Evolutionary conservation across 2,329 filamentous ascomycete genomes (phyloP), one percentile per base, ranked within the genome.

Genomic region (Hymenoscyphus infarciens): DNA sequence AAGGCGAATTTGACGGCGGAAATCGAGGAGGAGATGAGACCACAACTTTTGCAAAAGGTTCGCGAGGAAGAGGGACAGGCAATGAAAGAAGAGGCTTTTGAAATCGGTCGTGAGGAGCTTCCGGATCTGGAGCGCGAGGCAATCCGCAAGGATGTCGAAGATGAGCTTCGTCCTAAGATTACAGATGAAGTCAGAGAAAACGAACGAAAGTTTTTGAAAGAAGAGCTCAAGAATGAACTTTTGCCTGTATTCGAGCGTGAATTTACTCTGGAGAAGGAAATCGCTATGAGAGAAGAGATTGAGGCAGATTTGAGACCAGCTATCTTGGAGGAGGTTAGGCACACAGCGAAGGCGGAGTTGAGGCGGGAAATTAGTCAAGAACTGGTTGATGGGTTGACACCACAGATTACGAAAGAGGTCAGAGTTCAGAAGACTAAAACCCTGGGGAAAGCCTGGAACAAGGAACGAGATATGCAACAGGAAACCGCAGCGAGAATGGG

Each of bases 51-150:
- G 56, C 10, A 22, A 8, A 58, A 29, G 56, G 10, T 49, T 29
- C 35, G 56, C 22, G 56, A 58, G 22, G 56, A 58, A 15, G 27
- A 27, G 22, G n/a, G 59, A 45, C 25, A 55, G 35, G 35, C 16
- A 1, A 31, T 45, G 22, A 38, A 29, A 31, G 33, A 5, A 22
- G 59, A 42, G 33, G 27, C 39, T 56, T 16, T 16, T 3, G 25
- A n/a, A 29, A 56, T 31, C 33, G 53, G 31, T n/a, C 19, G 25
- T 31, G n/a, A 16, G 22, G 22, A 42, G 33, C 22, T 27, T 49
- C 15, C n/a, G 25, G 10, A 25, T 16, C n/a, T 29, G 19, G 53
- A 35, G 53, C 19, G 22, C 33, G 16, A 42, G 22, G 49, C 19
- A 15, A 39, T 42, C 19, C 19, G 13, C 3, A 33, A 56, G 35